A percentile compares a stretch with the other conserved stretches of the same genome.
Evolutionary conservation across 2,329 filamentous ascomycete species (phyloP).

Genomic region (Teratosphaeriaceae sp.): DNA sequence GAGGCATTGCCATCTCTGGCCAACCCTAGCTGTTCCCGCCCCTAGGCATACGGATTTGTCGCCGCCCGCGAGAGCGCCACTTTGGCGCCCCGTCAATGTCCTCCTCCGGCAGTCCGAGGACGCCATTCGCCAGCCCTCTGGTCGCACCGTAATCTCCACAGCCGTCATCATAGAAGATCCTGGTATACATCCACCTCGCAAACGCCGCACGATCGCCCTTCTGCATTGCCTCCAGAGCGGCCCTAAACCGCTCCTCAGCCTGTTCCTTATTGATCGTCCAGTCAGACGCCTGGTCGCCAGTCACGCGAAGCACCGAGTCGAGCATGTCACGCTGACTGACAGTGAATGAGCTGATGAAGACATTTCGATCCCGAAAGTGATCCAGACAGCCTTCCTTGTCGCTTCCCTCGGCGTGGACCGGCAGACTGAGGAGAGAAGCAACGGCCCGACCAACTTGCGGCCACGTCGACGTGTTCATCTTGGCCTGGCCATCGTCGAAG

Average conservation of each 20-base stretch:
- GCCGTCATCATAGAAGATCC: conserved; percentile 40
- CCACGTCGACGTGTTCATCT: conserved; percentile 55
- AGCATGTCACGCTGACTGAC: conserved; percentile 35
- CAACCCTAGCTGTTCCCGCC: too few species aligned
- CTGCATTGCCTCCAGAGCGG: conserved; percentile 41
- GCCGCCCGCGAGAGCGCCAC: too few species aligned
- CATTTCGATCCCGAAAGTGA: conserved; percentile 41
- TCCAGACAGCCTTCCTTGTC: conserved; percentile 35
- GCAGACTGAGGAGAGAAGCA: conserved; percentile 35
- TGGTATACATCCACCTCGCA: conserved; percentile 47
- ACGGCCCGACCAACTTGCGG: conserved; percentile 49
- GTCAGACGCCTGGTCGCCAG: conserved; percentile 27
- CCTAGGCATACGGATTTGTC: too few species aligned
- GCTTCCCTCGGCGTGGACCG: conserved; percentile 25
- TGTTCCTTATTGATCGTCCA: conserved; percentile 28
- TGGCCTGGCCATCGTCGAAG: conserved; percentile 51
- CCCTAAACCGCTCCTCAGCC: conserved; percentile 39
- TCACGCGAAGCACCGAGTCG: conserved; percentile 29
- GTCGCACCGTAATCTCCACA: conserved; percentile 29
- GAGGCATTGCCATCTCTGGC: too few species aligned
- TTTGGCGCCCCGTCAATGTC: conserved; percentile 19
- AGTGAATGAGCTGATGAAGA: conserved; percentile 46
- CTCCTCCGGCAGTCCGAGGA: conserved; percentile 17
- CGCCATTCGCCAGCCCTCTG: conserved; percentile 12
- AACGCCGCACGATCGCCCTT: conserved; percentile 40